Evolutionary conservation across 163 green algal genomes (phyloP), one percentile per base, ranked within the genome.

Genomic region (Smithsoniella earleae): DNA sequence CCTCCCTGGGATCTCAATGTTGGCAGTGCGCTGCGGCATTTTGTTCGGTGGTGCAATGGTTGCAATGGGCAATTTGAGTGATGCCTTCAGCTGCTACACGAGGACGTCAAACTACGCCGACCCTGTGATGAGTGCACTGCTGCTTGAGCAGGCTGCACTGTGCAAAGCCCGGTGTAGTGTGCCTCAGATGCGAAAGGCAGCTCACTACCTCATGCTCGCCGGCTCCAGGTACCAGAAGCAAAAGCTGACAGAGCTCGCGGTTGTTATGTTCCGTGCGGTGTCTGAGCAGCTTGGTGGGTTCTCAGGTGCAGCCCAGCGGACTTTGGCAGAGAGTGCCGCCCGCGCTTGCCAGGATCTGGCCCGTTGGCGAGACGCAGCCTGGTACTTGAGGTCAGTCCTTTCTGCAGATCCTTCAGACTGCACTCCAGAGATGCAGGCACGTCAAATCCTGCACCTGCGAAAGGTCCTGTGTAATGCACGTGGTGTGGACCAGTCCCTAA

Each of bases 111-210:
- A 69, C 58, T 69, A 45, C 43, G 58, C 58, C 22, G 58, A 69
- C 30, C 58, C 58, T 40, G 58, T 69, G 27, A 30, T 69, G 10
- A 36, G 58, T 13, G 58, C 58, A 4, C 31, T 69, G 58, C 25
- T 69, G 20, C 58, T 69, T 30, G 58, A 69, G 58, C 58, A 69
- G 58, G 58, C 58, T 3, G 58, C n/a, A 18, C 58, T 69, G n/a
- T 69, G 58, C 20, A 30, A 69, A 36, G 58, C 58, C 4, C 25
- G 58, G 30, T 25, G 22, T n/a, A 16, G 30, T 6, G 16, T 34
- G 31, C 27, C 58, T 25, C 58, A 36, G 27, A 22, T 69, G 27
- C 20, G 58, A 18, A 33, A 34, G 27, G 58, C 58, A 25, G 25
- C 34, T 8, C 58, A 69, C 16, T 69, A 69, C 25, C 58, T 69